Evolutionary conservation across 129 eudicot species (phyloP).

Genomic region (Kitagawia praeruptora): DNA sequence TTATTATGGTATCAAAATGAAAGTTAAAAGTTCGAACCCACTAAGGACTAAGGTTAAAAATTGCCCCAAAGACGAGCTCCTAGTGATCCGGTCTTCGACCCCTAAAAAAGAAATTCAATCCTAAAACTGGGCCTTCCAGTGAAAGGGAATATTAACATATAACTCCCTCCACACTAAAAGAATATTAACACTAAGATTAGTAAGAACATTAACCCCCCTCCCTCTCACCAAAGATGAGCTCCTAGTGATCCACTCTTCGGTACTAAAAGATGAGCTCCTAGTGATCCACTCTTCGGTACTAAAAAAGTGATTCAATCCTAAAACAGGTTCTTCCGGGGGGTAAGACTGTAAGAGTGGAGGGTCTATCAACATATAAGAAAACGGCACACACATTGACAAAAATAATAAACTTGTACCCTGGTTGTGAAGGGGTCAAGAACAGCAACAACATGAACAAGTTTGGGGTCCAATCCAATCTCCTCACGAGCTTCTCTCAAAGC

Average conservation of each 20-base stretch:
- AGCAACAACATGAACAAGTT: conserved; percentile 52
- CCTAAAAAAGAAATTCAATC: background rate
- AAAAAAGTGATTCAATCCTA: too few relatives aligned
- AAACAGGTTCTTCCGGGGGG: too few relatives aligned
- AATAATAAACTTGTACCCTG: conserved; percentile 26
- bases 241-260: too few relatives aligned
- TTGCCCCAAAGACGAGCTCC: background rate
- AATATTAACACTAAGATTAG: too few relatives aligned
- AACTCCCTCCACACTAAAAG: too few relatives aligned
- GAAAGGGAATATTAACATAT: too few relatives aligned
- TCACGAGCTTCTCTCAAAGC: conserved; percentile 77
- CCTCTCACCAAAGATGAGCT: too few relatives aligned
- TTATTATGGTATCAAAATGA: background rate
- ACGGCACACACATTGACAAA: background rate
- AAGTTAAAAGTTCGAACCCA: background rate
- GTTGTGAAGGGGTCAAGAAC: conserved; percentile 42
- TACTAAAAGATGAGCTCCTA: too few relatives aligned
- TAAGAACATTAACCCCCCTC: too few relatives aligned
- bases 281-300: background rate
- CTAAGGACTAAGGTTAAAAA: background rate
- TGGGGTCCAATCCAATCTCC: conserved; percentile 79
- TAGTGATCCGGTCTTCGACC: background rate
- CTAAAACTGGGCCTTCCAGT: too few relatives aligned
- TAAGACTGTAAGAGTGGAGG: too few relatives aligned
- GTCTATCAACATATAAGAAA: background rate